Evolutionary conservation across 495 filamentous ascomycete species (phyloP), one percentile per base, ranked within the genome.

Genomic region (Cercophora sp.): DNA sequence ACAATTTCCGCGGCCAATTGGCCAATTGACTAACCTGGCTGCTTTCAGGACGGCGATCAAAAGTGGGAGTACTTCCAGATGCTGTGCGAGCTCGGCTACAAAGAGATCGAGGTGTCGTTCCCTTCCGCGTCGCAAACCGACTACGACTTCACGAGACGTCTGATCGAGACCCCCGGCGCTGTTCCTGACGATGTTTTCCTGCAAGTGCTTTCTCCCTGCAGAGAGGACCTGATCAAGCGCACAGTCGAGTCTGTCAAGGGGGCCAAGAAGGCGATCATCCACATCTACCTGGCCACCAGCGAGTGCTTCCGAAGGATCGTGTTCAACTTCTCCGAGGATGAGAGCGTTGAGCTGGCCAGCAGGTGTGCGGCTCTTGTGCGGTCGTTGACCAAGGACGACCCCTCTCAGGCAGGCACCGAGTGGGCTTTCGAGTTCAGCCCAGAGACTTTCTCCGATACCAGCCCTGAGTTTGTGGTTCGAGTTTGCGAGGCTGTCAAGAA

Each of bases 371-470:
- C 87, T 65, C 86, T 86, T 60, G 91, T 89, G 24, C 79, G 92
- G 47, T 89, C 85, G 13, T 84, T 98, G 59, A 98, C 93, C 51
- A 98, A 98, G 77, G 93, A 98, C 61, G 86, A 96, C 68, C 91
- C 92, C 0, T 73, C 77, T 11, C 80, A 81, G 42, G 70, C 78
- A 1, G 85, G 74, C 6, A 95, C 93, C 9, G 82, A 94, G 65
- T 98, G 93, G 93, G 83, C 84, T 26, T 96, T 90, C 61, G 92
- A 97, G 69, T 98, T 97, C 75, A 91, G 86, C 29, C 93, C 93
- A 11, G 93, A 98, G 77, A 94, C 88, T 10, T 98, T 97, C 76
- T 95, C 89, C 4, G 93, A 96, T 67, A 87, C 88, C 11, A 81
- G 86, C 56, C 84, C 87, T 9, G 91, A 92, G 22, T 96, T 87